phyloP scores from a whole-genome alignment of 306 rosid species.

The Potentilla sterilis region DNA sequence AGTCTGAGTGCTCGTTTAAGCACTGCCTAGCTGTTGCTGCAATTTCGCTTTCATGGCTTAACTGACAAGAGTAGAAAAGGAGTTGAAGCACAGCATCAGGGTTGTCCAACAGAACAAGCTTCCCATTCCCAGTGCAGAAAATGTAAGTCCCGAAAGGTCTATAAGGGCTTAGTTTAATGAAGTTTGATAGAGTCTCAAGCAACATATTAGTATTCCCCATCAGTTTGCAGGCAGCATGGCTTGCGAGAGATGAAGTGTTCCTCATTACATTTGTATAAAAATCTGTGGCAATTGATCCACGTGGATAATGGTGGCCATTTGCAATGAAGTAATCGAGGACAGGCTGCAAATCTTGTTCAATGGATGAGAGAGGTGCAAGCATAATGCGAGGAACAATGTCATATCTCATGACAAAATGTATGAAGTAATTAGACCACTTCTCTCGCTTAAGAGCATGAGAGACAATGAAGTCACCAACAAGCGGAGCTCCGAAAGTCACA shows the following conservation, averaged over 20 bases:
- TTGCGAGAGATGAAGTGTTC: conserved; percentile 46
- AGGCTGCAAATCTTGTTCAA: conserved; percentile 15
- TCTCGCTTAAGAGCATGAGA: conserved; percentile 81
- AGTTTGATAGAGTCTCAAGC: conserved; percentile 45
- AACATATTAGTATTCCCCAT: conserved; percentile 68
- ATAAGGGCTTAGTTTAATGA: conserved; percentile 64
- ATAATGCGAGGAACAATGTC: conserved; percentile 68
- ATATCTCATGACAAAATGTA: conserved; percentile 55
- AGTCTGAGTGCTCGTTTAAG: conserved; percentile 46
- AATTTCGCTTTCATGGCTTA: conserved; percentile 23
- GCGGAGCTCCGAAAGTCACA: conserved; percentile 80
- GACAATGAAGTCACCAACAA: conserved; percentile 58
- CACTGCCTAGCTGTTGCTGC: conserved; percentile 31
- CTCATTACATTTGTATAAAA: conserved; percentile 53
- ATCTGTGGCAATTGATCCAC: neutral
- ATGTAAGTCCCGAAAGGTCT: conserved; percentile 76
- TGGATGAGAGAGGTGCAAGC: conserved; percentile 56
- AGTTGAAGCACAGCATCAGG: conserved; percentile 73
- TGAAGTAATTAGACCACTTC: conserved; percentile 59
- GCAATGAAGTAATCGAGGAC: conserved; percentile 38
- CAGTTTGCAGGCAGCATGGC: conserved; percentile 58
- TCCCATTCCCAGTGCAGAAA: conserved; percentile 49
- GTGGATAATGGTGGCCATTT: neutral
- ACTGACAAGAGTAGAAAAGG: conserved; percentile 51
- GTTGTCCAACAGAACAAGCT: conserved; percentile 42